Evolutionary conservation across 2,329 filamentous ascomycete species (phyloP).

Genomic region (Fusarium begoniae): DNA sequence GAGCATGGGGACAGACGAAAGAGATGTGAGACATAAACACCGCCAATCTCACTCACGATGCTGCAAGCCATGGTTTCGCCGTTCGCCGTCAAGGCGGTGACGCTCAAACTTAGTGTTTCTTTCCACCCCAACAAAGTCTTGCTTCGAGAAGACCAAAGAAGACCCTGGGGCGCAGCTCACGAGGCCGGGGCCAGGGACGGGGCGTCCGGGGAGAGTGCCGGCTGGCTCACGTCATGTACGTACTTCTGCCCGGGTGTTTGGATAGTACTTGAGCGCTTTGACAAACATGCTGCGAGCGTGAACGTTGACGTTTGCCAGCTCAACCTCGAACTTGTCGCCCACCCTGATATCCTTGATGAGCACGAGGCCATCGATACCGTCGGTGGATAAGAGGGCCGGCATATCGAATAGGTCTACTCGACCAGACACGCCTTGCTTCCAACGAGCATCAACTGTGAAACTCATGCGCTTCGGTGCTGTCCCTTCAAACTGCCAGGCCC

Average conservation of each 20-base stretch:
- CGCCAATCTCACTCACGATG: constrained; percentile 19
- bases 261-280: constrained; percentile 50
- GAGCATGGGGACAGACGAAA: background rate
- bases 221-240: constrained; percentile 11
- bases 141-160: background rate
- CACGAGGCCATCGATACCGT: constrained; percentile 50
- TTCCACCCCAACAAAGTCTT: constrained; percentile 26
- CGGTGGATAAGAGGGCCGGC: constrained; percentile 52
- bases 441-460: constrained; percentile 56
- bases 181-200: constrained; percentile 22
- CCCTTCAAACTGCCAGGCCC: constrained; percentile 66
- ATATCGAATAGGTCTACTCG: constrained; percentile 62
- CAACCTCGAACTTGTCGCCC: constrained; percentile 66
- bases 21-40: constrained; percentile 13
- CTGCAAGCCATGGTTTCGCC: constrained; percentile 16
- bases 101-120: constrained; percentile 9
- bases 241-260: background rate
- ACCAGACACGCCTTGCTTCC: constrained; percentile 49
- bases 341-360: constrained; percentile 55
- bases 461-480: constrained; percentile 58
- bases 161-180: constrained; percentile 26
- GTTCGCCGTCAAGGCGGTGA: constrained; percentile 25
- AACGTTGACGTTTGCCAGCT: constrained; percentile 63
- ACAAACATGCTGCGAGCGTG: constrained; percentile 56
- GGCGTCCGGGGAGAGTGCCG: constrained; percentile 24